phyloP scores from a whole-genome alignment of 2,329 filamentous ascomycete genomes.

The Ophiognomonia clavigignenti-juglandacearum region DNA sequence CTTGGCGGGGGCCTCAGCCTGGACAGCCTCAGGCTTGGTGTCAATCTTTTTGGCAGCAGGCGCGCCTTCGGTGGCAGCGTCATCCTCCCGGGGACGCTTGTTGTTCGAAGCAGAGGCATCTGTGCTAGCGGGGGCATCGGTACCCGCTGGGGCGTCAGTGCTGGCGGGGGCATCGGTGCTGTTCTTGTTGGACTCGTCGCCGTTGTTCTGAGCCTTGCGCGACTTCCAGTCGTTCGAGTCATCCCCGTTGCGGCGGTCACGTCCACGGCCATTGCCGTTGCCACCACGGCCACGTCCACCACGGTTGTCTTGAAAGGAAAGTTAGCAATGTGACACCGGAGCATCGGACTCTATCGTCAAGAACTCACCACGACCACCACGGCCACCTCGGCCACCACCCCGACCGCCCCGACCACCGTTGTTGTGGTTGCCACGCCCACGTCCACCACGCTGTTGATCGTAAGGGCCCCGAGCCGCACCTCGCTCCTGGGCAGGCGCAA shows the following conservation, averaged over 20 bases:
- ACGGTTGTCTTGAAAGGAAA: background rate
- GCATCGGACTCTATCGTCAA: conserved; percentile 2
- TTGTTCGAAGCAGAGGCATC: conserved; percentile 23
- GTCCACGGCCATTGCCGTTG: conserved; percentile 34
- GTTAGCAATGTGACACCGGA: conserved; percentile 15
- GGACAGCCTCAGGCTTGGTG: conserved; percentile 35
- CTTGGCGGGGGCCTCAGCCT: conserved; percentile 17
- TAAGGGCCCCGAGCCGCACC: conserved; percentile 32
- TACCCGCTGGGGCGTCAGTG: too few relatives aligned
- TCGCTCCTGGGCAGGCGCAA: conserved; percentile 50
- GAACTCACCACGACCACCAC: conserved; percentile 36
- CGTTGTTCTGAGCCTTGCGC: conserved; percentile 54
- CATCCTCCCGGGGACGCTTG: conserved; percentile 54
- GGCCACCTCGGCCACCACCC: background rate
- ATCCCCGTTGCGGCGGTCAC: conserved; percentile 31
- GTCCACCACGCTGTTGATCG: background rate
- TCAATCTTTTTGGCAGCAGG: conserved; percentile 61
- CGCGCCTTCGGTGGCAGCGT: conserved; percentile 30
- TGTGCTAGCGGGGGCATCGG: too few relatives aligned
- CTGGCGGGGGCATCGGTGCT: too few relatives aligned
- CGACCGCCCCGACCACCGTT: background rate
- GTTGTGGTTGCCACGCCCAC: background rate
- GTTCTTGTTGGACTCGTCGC: conserved; percentile 28
- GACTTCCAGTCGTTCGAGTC: conserved; percentile 60
- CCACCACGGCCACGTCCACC: conserved; percentile 25